A percentile compares a stretch with the other conserved stretches of the same genome.
Conservation (phyloP, 1,284 basidiomycete species). For the Pseudozyma tsukubaensis region DNA sequence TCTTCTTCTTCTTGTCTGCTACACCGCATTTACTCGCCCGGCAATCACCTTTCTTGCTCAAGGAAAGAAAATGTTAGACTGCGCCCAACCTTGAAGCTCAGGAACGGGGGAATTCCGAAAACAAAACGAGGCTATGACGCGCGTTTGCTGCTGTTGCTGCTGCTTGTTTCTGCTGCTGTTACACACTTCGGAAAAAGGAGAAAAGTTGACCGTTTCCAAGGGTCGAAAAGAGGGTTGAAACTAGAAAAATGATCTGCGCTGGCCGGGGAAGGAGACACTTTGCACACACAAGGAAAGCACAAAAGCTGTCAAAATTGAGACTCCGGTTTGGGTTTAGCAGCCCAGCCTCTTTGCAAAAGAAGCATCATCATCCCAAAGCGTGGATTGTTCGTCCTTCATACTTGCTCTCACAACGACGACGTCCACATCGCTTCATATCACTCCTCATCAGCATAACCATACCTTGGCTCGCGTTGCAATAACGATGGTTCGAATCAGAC, state of each 20-base stretch:
- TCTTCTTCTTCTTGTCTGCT: background rate
- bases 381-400: no score
- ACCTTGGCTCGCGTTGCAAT: no score
- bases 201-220: background rate
- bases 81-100: background rate
- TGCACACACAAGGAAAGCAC: no score
- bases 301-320: no score
- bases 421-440: background rate
- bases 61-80: no score
- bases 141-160: background rate
- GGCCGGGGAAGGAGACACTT: background rate
- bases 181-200: background rate
- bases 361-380: no score
- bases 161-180: background rate
- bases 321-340: no score
- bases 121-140: conserved; percentile 2
- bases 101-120: background rate
- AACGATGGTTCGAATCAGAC: conserved; percentile 2
- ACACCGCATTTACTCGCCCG: conserved; percentile 10
- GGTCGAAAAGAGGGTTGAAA: no score
- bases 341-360: no score
- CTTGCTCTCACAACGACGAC: background rate
- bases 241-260: no score
- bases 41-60: background rate
- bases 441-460: background rate